phyloP scores from a whole-genome alignment of 108 stramenopile genomes.

The Skeletonema tropicum region DNA sequence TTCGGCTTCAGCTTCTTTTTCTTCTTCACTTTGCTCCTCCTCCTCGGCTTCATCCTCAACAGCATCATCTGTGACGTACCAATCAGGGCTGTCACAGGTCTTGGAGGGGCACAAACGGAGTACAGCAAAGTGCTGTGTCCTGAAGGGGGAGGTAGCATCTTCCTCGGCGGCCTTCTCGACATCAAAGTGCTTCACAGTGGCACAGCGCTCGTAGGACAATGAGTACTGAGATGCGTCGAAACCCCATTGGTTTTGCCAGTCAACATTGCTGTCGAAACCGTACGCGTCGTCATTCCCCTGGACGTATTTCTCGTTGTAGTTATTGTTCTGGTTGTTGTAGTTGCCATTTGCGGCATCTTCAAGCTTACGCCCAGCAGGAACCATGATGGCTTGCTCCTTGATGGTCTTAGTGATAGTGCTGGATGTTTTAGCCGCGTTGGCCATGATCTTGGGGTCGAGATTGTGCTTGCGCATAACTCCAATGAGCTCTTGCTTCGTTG shows the following conservation, averaged over 20 bases:
- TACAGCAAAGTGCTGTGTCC: constrained; percentile 74
- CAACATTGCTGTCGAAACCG: constrained; percentile 3
- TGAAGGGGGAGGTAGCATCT: constrained; percentile 53
- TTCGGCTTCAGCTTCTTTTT: constrained; percentile 1
- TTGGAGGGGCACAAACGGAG: constrained; percentile 80
- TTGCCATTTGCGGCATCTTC: neutral
- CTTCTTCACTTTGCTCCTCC: no score
- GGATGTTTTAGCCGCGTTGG: neutral
- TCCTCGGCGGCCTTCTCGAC: constrained; percentile 54
- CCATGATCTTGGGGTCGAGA: constrained; percentile 1
- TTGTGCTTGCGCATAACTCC: neutral
- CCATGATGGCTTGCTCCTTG: neutral
- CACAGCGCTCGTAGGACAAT: constrained; percentile 80
- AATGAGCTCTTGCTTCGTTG: neutral
- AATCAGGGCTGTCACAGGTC: constrained; percentile 43
- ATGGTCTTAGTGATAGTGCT: neutral
- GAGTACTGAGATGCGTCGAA: constrained; percentile 75
- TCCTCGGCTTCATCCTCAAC: neutral
- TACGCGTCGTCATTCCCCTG: constrained; percentile 29
- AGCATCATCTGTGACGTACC: neutral
- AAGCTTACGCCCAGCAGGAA: constrained; percentile 6
- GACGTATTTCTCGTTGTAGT: constrained; percentile 7
- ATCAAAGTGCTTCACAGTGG: constrained; percentile 50
- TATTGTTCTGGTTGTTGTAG: neutral
- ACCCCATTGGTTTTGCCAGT: constrained; percentile 35